phyloP scores from a whole-genome alignment of 2,329 filamentous ascomycete genomes.

The Orbilia blumenaviensis region DNA sequence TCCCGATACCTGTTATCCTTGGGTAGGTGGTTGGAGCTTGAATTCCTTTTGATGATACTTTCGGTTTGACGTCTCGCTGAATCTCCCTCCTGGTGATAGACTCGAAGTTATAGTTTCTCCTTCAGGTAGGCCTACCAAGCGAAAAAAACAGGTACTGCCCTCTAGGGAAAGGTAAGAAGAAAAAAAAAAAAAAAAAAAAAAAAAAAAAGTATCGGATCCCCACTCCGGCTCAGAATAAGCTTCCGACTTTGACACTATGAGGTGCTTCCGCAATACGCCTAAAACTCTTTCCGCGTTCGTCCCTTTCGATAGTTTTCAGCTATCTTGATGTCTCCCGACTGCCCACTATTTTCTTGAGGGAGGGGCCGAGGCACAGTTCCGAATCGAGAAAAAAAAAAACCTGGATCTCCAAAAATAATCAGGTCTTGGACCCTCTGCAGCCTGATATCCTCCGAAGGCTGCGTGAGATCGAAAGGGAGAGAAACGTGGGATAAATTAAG shows the following conservation, averaged over 20 bases:
- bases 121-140: conserved; percentile 32
- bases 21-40: conserved; percentile 3
- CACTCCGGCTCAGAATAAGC: conserved; percentile 41
- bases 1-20: not conserved
- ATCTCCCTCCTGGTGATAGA: conserved; percentile 52
- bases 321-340: conserved; percentile 7
- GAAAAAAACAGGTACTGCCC: conserved; percentile 27
- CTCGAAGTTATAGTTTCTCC: conserved; percentile 49
- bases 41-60: conserved; percentile 10
- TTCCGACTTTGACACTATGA: conserved; percentile 50
- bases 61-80: conserved; percentile 42
- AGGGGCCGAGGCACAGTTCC: conserved; percentile 16
- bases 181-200: conserved; percentile 11
- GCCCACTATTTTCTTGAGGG: not conserved
- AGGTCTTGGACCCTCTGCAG: conserved; percentile 31
- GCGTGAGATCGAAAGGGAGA: conserved; percentile 26
- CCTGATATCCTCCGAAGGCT: conserved; percentile 38
- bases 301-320: conserved; percentile 23
- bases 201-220: conserved; percentile 25
- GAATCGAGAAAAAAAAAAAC: conserved; percentile 29
- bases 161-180: not conserved
- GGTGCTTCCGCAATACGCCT: conserved; percentile 38
- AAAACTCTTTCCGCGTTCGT: conserved; percentile 54
- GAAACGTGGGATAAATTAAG: conserved; percentile 36
- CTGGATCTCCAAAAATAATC: conserved; percentile 25